Evolutionary conservation across 2,329 filamentous ascomycete genomes (phyloP), one percentile per base, ranked within the genome.

Genomic region (Colletotrichum sp.): DNA sequence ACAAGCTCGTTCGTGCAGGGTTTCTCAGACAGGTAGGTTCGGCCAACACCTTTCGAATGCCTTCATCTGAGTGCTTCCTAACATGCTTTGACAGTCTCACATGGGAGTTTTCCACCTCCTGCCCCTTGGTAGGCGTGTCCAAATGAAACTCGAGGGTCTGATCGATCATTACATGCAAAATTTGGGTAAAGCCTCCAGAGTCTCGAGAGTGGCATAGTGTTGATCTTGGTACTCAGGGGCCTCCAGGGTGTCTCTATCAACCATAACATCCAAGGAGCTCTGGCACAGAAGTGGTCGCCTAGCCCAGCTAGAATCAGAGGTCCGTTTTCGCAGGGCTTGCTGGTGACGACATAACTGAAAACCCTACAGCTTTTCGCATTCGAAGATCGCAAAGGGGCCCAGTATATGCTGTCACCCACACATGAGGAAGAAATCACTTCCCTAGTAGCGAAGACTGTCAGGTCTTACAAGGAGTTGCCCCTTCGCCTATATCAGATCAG

Each of bases 381-480:
- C 62, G 85, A 89, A 60, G 97, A 98, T 83, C 92, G 97, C 71
- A 97, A 94, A 83, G 91, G 94, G 8, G 87, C 90, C 1, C 88
- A 90, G 6, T 95, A 95, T 77, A 89, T 99, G 34, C 90, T 99
- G 6, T 94, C 96, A 2, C 97, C 97, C 1, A 99, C 97, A 0
- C 97, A 99, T 77, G 97, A 99, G 82, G 97, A 99, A 83, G 97
- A 99, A 82, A 97, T 99, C 79, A 99, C 97, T 0, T 87, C 90
- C 0, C 87, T 99, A 4, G 94, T 98, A 3, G 91, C 92, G 6
- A 90, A 89, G 71, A 90, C 93, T 18, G 88, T 96, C 2, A 92
- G 93, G 56, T 98, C 96, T 1, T 96, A 98, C 82, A 96, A 96
- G 81, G 93, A 95, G 60, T 88, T 98, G 10, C 97, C 97, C 1